These are phyloP conservation scores for Blastobotrys chiropterorum DNA, from an alignment of 805 yeast species.

Conservation along the genomic window DNA sequence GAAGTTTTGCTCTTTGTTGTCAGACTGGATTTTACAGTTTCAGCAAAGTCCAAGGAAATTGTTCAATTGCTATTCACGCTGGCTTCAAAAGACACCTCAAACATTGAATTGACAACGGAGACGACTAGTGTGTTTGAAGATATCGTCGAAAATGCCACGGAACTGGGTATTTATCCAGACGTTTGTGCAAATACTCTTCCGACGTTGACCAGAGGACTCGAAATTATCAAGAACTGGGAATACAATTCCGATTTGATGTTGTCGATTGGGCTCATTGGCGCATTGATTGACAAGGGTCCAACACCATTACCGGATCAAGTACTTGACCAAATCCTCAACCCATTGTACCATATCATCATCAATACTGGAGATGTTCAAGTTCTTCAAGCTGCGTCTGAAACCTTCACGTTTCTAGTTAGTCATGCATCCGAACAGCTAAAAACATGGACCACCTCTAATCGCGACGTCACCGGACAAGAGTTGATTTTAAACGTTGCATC, in stretches of 20 bases:
- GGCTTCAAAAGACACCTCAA: slow-evolving; percentile 68
- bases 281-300: slow-evolving; percentile 25
- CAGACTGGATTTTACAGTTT: slow-evolving; percentile 37
- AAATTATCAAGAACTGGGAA: slow-evolving; percentile 32
- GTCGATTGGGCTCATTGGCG: slow-evolving; percentile 42
- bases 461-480: slow-evolving; percentile 43
- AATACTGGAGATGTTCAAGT: slow-evolving; percentile 66
- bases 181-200: slow-evolving; percentile 53
- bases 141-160: slow-evolving; percentile 44
- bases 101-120: slow-evolving; percentile 61
- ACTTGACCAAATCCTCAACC: slow-evolving; percentile 19
- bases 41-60: slow-evolving; percentile 31
- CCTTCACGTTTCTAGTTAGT: slow-evolving; percentile 53
- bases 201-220: slow-evolving; percentile 34
- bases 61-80: slow-evolving; percentile 55
- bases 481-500: slow-evolving; percentile 58
- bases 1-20: slow-evolving; percentile 62
- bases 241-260: slow-evolving; percentile 58
- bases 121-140: slow-evolving; percentile 63
- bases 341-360: slow-evolving; percentile 44
- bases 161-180: slow-evolving; percentile 36
- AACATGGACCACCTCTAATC: slow-evolving; percentile 6
- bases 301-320: slow-evolving; percentile 19
- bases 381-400: slow-evolving; percentile 70
- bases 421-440: slow-evolving; percentile 30